Evolutionary conservation across 2,329 filamentous ascomycete genomes (phyloP), one percentile per base, ranked within the genome.

Genomic region (Monosporascus sp.): DNA sequence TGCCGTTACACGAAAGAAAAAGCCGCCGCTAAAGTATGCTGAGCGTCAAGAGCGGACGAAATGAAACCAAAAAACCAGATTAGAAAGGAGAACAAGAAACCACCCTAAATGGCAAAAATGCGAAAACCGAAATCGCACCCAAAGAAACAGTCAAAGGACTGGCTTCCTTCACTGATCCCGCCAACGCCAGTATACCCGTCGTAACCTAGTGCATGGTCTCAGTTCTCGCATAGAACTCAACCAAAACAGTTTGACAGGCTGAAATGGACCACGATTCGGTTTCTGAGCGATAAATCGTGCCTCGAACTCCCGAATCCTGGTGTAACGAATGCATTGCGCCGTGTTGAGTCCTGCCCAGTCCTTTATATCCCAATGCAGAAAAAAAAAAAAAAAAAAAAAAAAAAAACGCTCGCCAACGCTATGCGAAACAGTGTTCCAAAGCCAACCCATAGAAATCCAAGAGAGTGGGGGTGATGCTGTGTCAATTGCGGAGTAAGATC

Each of bases 111-210:
- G 40, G 7, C 4, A 20, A 24, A 40, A 58, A 38, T 14, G 31
- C 11, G 11, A 2, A 27, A 35, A 35, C 31, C 31, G 5, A 35
- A 35, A 35, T 53, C 52, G 44, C 48, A 48, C 52, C 46, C 44
- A 44, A 53, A 57, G 49, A n/a, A 43, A 22, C 55, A 43, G 14
- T 22, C 22, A 19, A 37, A 51, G 17, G 16, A 31, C 52, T 38
- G 14, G 51, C 2, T 50, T 49, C 47, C 44, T 51, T 46, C 37
- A 11, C 26, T 46, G 41, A 51, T 11, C 45, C 52, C 20, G 31
- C 22, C 41, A 60, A 61, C 59, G 58, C 59, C 60, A 55, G 56
- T 57, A 58, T 60, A 60, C 50, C 54, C 52, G 51, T 52, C 46
- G 43, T 46, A 51, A 49, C 52, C 48, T 53, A 55, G 55, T 61